Evolutionary conservation across 768 basidiomycete species (phyloP), one percentile per base, ranked within the genome.

Genomic region (Suillus bovinus): DNA sequence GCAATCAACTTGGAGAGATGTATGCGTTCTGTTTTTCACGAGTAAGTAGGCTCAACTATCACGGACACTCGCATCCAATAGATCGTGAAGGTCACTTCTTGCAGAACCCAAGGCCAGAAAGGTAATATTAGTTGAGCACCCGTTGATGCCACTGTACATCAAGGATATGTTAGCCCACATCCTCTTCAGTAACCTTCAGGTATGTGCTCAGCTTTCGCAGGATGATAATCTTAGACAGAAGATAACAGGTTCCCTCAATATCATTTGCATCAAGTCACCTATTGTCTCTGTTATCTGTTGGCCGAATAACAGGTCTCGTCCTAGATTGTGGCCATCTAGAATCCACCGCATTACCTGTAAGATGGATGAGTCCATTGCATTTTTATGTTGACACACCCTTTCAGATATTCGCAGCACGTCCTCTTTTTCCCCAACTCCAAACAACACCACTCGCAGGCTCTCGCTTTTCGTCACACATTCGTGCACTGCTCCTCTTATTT

Each of bases 21-120:
- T 60, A 74, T 96, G 63, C 80, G 94, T 68, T 82, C 85, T 39
- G 91, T 94, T 9, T 97, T 94, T 71, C 88, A 91, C 69, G 84
- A 92, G 95, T 96, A 74, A 76, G 90, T 79, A 1, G 27, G 38
- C 14, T 34, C 8, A 55, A 10, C 44, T 62, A 16, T 58, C 57
- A 46, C 42, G 41, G 8, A 16, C 58, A 10, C 44, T 55, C 36
- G 39, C 50, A 47, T 63, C 64, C 68, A 59, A 68, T 70, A 55
- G 65, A 60, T 64, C 61, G 70, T 33, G 62, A 75, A 96, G 95
- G 72, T 93, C 93, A 56, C 81, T 99, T 53, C 82, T 98, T 73
- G 92, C 94, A 67, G 97, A 99, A 71, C 92, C 97, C 2, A 96
- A 95, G 74, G 89, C 94, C 34, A 86, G 97, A 60, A 99, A 97